Base-by-base conservation (phyloP, 2,329 filamentous ascomycete species). In the Aspergillus alliaceus region DNA sequence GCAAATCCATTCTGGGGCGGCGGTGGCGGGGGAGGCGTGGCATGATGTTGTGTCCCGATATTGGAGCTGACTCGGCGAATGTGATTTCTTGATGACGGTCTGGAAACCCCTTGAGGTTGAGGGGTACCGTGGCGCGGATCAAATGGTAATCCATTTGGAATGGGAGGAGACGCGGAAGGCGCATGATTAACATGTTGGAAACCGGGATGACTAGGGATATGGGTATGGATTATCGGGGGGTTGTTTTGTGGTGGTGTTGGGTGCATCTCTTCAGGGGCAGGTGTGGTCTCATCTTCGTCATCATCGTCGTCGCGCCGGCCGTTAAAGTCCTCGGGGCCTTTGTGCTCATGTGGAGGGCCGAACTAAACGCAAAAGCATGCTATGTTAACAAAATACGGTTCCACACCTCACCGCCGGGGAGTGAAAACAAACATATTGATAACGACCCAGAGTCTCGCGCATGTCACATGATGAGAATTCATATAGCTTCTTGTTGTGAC, bases 401-500 rank as follows among this genome's bases (percentile, higher is more conserved):
- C 37, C 34, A 20, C 25, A 56, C 24, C 3, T 14, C 20, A 44
- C 32, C 57, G 51, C 24, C 57, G 35, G 40, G 8, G 42, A 50
- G 15, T 52, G 20, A 18, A 54, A 51, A 85, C 91, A 69, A 81
- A 97, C 93, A 77, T 93, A 96, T 86, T 92, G 88, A 72, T 96
- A 96, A 73, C 91, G 86, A 51, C 85, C 85, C 64, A 99, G 86
- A 50, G 96, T 90, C 63, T 97, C 91, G 73, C 89, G 89, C 84
- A 99, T 96, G 75, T 97, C 91, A 66, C 86, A 83, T 18, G 93
- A 98, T 12, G 93, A 98, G 75, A 96, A 99, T 76, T 99, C 92
- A 77, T 98, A 97, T 25, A 99, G 84, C 80, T 98, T 98, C 84
- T 98, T 99, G 78, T 99, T 99, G 79, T 91, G 93, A 63, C 93